Conservation (phyloP, 768 basidiomycete species). For the Auricularia heimuer region DNA sequence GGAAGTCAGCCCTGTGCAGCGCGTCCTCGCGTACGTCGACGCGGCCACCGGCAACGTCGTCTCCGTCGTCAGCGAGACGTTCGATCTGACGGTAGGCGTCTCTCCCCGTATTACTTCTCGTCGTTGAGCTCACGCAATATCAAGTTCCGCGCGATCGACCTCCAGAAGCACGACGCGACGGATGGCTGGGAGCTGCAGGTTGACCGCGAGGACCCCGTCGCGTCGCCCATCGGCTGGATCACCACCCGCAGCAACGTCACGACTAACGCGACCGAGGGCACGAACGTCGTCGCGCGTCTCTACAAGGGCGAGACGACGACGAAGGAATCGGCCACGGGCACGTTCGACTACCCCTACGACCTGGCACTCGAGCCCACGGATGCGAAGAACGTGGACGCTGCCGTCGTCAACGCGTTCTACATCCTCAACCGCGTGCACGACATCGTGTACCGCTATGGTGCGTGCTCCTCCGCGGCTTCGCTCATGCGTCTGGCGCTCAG, state of each 20-base stretch:
- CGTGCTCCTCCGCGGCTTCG: neutral
- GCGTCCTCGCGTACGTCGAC: slow-evolving; percentile 51
- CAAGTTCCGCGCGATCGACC: neutral
- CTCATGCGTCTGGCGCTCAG: neutral
- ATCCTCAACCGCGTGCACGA: slow-evolving; percentile 3
- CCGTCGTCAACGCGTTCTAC: slow-evolving; percentile 3
- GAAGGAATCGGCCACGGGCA: slow-evolving; percentile 24
- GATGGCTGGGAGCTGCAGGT: neutral
- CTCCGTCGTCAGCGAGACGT: slow-evolving; percentile 42
- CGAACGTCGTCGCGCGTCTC: slow-evolving; percentile 25
- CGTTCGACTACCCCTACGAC: slow-evolving; percentile 15
- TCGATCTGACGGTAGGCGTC: slow-evolving; percentile 29
- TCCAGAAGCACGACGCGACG: neutral
- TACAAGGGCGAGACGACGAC: slow-evolving; percentile 16
- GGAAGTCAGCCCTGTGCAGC: slow-evolving; percentile 28
- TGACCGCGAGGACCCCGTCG: slow-evolving; percentile 20
- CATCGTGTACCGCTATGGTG: neutral
- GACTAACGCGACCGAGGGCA: slow-evolving; percentile 26
- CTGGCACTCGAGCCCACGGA: slow-evolving; percentile 22
- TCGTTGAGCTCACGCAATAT: too few species aligned
- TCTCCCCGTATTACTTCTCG: too few species aligned
- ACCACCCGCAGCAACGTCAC: slow-evolving; percentile 22
- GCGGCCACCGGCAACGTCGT: slow-evolving; percentile 43
- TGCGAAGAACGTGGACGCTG: slow-evolving; percentile 8
- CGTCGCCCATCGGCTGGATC: slow-evolving; percentile 34